These are phyloP conservation scores for Aspergillus fumigatiaffinis DNA, from an alignment of 2,329 filamentous ascomycete genomes.

Conservation along the genomic window DNA sequence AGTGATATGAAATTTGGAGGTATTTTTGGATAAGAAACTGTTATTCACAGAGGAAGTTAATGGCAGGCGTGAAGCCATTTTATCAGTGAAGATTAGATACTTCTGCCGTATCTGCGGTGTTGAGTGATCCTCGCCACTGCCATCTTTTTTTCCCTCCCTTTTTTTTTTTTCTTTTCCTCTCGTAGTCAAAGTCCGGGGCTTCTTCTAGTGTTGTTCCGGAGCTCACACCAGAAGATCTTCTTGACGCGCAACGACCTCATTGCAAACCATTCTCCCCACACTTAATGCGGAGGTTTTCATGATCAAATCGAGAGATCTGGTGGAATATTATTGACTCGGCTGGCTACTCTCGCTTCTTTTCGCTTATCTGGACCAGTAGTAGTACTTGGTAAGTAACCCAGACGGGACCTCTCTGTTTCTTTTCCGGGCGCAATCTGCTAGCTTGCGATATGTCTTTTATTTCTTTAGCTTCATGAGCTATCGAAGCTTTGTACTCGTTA, in stretches of 20 bases:
- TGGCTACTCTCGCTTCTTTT: constrained; percentile 20
- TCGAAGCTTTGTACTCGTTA: not conserved
- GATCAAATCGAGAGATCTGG: constrained; percentile 18
- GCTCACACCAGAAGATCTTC: constrained; percentile 11
- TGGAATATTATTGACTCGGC: constrained; percentile 22
- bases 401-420: constrained; percentile 13
- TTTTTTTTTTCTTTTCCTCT: constrained; percentile 4
- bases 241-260: constrained; percentile 18
- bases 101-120: not conserved
- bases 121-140: constrained; percentile 5
- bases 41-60: not conserved
- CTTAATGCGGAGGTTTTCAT: constrained; percentile 18
- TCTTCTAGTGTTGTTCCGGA: constrained; percentile 16
- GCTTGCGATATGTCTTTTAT: constrained; percentile 6
- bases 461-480: not conserved
- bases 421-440: constrained; percentile 13
- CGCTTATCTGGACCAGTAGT: constrained; percentile 17
- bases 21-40: not conserved
- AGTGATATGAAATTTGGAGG: not conserved
- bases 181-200: constrained; percentile 11
- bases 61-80: not conserved
- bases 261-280: constrained; percentile 4
- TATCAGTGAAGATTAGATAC: not conserved
- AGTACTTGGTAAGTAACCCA: constrained; percentile 19
- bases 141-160: not conserved